Base-by-base conservation (phyloP, 1,284 basidiomycete species). In the Apiotrichum gracile region DNA sequence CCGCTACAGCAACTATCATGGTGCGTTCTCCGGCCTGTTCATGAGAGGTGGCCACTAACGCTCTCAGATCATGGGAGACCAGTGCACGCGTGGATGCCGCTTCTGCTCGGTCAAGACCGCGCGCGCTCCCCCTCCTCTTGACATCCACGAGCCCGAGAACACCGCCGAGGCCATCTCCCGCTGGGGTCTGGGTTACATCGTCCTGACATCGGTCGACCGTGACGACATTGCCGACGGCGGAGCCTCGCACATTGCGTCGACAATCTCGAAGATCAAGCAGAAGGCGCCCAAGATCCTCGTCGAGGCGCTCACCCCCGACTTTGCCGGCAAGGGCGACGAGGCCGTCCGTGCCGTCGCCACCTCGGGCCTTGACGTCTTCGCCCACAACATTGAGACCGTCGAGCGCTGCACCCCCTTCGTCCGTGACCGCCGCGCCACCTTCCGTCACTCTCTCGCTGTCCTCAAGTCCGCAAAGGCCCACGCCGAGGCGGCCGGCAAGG, bases 1-100 rank as follows among this genome's bases (percentile, higher is more conserved):
- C 84, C 47, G 96, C 96, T 14, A 99, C 96, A 8, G 92, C 92
- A n/a, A 97, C 92, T 0, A 99, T 99, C 74, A 98, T 99, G 96
- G 93, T 90, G 60, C 52, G 81, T 68, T 17, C 16, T 19, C 2
- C 46, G 19, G 3, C 21, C 34, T 7, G 47, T 41, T 5, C n/a
- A n/a, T n/a, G n/a, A n/a, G n/a, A n/a, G 48, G 24, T n/a, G 31
- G 7, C 14, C 13, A 4, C 41, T 55, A 26, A 54, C 22, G 54
- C 17, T 43, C 17, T 5, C 63, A 93, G 91, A 78, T 98, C 31
- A 98, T 99, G 96, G 96, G 96, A n/a, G 94, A 98, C 76, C 96
- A 91, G 13, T 99, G 96, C 70, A 99, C 96, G 16, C 84, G 96
- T 67, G 96, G 91, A 0, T 99, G 96, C 77, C 81, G 93, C 49